Conservation (phyloP, 2,329 filamentous ascomycete genomes). For the Hysterium pulicare region DNA sequence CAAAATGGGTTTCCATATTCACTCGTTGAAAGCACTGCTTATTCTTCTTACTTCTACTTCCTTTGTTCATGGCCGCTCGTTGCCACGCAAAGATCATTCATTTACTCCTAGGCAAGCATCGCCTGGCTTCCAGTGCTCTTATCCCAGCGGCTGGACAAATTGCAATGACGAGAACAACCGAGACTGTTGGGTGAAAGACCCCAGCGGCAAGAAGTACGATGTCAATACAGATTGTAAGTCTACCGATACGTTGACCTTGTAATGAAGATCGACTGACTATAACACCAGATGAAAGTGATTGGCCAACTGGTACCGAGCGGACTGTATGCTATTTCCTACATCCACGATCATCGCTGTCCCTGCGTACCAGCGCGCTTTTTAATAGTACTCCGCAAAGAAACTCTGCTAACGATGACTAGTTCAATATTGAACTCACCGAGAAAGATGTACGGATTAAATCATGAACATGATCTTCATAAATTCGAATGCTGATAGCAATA, state of each 20-base stretch:
- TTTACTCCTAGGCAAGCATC: slow-evolving; percentile 11
- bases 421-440: no score
- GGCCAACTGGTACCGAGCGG: slow-evolving; percentile 7
- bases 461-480: no score
- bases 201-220: slow-evolving; percentile 15
- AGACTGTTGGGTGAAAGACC: slow-evolving; percentile 23
- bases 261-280: no score
- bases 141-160: slow-evolving; percentile 17
- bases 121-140: slow-evolving; percentile 16
- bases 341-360: no score
- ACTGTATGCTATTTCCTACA: no score
- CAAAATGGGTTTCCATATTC: no score
- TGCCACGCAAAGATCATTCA: not conserved
- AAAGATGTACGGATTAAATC: no score
- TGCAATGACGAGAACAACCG: slow-evolving; percentile 19
- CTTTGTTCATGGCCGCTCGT: not conserved
- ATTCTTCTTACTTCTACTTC: not conserved
- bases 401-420: no score
- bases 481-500: not conserved
- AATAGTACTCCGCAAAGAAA: no score
- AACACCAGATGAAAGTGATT: slow-evolving; percentile 3
- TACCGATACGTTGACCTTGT: no score
- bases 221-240: slow-evolving; percentile 23
- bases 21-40: no score
- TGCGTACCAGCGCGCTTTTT: no score